Percentiles rank a stretch among this genome's conserved stretches.
phyloP scores from a whole-genome alignment of 2,329 filamentous ascomycete genomes.

The Neofusicoccum sp. region DNA sequence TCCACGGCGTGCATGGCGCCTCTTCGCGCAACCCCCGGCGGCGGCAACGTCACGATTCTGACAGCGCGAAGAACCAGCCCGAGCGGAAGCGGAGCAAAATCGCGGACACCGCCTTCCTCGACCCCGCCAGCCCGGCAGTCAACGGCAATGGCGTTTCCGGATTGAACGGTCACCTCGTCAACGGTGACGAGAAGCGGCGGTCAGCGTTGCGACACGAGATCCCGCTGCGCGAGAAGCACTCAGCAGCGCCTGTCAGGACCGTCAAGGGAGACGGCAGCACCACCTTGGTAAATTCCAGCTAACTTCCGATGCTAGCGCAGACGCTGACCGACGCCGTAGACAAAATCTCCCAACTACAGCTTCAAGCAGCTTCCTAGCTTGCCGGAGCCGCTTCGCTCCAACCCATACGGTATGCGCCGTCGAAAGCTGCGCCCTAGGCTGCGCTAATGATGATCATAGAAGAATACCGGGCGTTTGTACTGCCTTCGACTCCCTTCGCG shows the following conservation, averaged over 20 bases:
- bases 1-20: constrained; percentile 39
- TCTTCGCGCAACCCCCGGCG: constrained; percentile 49
- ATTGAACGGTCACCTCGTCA: constrained; percentile 37
- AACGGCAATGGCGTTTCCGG: constrained; percentile 34
- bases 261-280: constrained; percentile 69
- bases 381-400: constrained; percentile 73
- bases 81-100: constrained; percentile 53
- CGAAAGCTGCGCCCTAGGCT: constrained; percentile 11
- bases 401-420: constrained; percentile 60
- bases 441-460: constrained; percentile 26
- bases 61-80: constrained; percentile 42
- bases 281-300: constrained; percentile 60
- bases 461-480: constrained; percentile 47
- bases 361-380: constrained; percentile 83
- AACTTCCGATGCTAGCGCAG: not conserved
- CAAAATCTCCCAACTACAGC: constrained; percentile 80
- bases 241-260: constrained; percentile 50
- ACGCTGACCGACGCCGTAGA: constrained; percentile 52
- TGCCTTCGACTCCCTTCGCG: constrained; percentile 68
- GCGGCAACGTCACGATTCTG: constrained; percentile 49
- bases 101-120: constrained; percentile 44
- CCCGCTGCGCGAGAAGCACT: constrained; percentile 42
- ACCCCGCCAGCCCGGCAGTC: constrained; percentile 29
- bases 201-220: constrained; percentile 39
- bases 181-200: constrained; percentile 31